Percentiles rank a stretch among this genome's conserved stretches.
phyloP scores from a whole-genome alignment of 768 basidiomycete species.

The Pulveroboletus sp. region DNA sequence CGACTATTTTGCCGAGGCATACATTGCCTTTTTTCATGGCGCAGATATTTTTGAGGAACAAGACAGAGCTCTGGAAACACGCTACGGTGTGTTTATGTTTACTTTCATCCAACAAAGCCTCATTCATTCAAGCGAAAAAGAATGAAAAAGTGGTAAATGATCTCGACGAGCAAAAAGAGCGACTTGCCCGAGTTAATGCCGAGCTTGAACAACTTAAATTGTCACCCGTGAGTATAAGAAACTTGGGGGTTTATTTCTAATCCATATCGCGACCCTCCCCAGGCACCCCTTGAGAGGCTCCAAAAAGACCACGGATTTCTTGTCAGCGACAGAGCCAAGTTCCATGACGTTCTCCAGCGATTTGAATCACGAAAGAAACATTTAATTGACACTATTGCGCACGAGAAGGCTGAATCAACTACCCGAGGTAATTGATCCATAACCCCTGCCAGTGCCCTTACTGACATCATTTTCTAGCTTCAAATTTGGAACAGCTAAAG shows the following conservation, averaged over 20 bases:
- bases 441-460: neutral
- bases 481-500: slow-evolving; percentile 61
- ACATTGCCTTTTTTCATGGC: slow-evolving; percentile 63
- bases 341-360: slow-evolving; percentile 69
- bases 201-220: slow-evolving; percentile 60
- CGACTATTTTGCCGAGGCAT: slow-evolving; percentile 66
- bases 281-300: slow-evolving; percentile 66
- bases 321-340: slow-evolving; percentile 73
- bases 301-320: slow-evolving; percentile 62
- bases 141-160: slow-evolving; percentile 66
- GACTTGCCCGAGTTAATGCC: slow-evolving; percentile 43
- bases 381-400: slow-evolving; percentile 61
- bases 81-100: slow-evolving; percentile 57
- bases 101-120: neutral
- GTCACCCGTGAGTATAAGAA: slow-evolving; percentile 48
- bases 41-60: slow-evolving; percentile 69
- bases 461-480: slow-evolving; percentile 38
- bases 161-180: slow-evolving; percentile 54
- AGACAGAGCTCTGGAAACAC: slow-evolving; percentile 66
- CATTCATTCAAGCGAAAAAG: slow-evolving; percentile 51
- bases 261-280: neutral
- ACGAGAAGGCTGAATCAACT: slow-evolving; percentile 62
- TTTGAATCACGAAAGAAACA: slow-evolving; percentile 70
- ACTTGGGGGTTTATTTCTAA: neutral
- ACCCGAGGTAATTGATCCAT: slow-evolving; percentile 44